These are phyloP conservation scores for Beauveria medogensis DNA, from an alignment of 2,329 filamentous ascomycete species.

Conservation along the genomic window DNA sequence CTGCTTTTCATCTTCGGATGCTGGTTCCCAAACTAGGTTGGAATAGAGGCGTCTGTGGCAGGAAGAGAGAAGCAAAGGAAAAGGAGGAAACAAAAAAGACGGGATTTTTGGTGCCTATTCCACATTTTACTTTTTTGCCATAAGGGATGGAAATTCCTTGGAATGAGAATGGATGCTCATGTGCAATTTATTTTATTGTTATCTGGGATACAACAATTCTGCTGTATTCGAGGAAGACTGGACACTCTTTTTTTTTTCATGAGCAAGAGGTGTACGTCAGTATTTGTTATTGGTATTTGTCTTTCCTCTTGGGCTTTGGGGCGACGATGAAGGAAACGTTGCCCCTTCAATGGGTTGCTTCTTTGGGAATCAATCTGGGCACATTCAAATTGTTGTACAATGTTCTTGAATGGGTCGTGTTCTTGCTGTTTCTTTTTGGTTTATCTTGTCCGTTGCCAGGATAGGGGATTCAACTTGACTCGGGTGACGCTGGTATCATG, in stretches of 20 bases:
- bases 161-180: neutral
- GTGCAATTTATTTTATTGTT: neutral
- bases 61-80: conserved; percentile 6
- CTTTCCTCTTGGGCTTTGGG: neutral
- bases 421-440: neutral
- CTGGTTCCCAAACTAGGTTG: conserved; percentile 16
- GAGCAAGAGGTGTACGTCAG: neutral
- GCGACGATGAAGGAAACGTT: neutral
- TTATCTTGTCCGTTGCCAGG: no score
- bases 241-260: neutral
- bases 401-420: conserved; percentile 11
- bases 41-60: conserved; percentile 32
- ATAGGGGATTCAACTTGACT: no score
- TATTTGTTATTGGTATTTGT: conserved; percentile 3
- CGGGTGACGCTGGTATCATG: neutral
- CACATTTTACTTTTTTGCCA: neutral
- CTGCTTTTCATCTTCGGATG: conserved; percentile 36
- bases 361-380: neutral
- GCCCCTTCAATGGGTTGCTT: neutral
- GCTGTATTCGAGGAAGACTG: neutral
- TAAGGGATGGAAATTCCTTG: neutral
- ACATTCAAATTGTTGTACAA: conserved; percentile 11
- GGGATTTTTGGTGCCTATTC: neutral
- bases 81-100: neutral
- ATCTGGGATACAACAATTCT: neutral